Evolutionary conservation across 2,329 filamentous ascomycete species (phyloP), one percentile per base, ranked within the genome.

Genomic region (Magnaporthiopsis incrustans): DNA sequence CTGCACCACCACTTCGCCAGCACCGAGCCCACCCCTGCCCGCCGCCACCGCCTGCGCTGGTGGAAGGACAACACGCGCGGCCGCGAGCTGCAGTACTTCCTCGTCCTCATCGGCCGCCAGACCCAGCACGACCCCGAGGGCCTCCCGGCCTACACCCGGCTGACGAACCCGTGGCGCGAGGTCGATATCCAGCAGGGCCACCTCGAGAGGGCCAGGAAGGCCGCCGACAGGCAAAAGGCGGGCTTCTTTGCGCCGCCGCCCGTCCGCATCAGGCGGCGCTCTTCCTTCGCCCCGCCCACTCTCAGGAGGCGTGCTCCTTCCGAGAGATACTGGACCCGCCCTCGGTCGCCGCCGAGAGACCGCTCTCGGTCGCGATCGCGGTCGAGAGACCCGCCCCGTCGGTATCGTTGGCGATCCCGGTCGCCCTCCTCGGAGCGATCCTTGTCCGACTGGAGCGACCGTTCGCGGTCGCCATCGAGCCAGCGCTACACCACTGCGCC

Each of bases 1-100:
- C 67, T 67, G 10, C 66, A 63, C 61, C 65, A 67, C 27, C 68
- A 71, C 7, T 73, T 73, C 33, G 61, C 50, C 15, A 33, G 30
- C 27, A 38, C 50, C 2, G 56, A 57, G 27, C 61, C 61, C 32
- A 50, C 60, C 25, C 35, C 60, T 14, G 61, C 61, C 32, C 27
- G 61, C 12, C 61, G 61, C 11, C 61, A 62, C 53, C 61, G 61
- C 53, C 44, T 62, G 15, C 50, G 61, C 30, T 62, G 61, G 61
- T 62, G 61, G 61, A 62, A 62, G 50, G 61, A 62, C 53, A 62
- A 62, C 50, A 32, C 50, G 22, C 61, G 61, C n/a, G 56, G 26
- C 15, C 35, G 50, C 27, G 50, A 57, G 27, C 32, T 50, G 5
- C 38, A 62, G 44, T 57, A 33, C 30, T 57, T 62, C 53, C 26